Conservation (phyloP, 2,329 filamentous ascomycete genomes). For the Hortaea werneckii region DNA sequence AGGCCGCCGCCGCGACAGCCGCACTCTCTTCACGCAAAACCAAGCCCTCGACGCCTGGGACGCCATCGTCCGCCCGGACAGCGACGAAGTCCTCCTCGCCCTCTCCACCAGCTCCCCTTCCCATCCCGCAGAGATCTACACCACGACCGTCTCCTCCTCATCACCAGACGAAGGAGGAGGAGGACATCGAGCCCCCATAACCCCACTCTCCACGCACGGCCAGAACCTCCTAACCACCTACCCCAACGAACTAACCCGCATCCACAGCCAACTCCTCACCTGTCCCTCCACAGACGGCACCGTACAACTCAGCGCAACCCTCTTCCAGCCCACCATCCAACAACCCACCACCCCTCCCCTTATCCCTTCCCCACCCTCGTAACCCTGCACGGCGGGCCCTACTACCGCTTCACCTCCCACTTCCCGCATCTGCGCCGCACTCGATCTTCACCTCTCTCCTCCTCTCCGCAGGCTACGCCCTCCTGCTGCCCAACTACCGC, state of each 20-base stretch:
- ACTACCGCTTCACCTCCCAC: slow-evolving; percentile 15
- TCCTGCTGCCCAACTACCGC: slow-evolving; percentile 32
- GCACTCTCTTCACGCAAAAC: slow-evolving; percentile 7
- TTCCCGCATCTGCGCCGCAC: slow-evolving; percentile 23
- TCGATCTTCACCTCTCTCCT: slow-evolving; percentile 24
- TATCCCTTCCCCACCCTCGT: slow-evolving; percentile 25
- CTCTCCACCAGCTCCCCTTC: slow-evolving; percentile 20
- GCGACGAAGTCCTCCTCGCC: slow-evolving; percentile 16
- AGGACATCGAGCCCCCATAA: background rate
- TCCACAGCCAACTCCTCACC: slow-evolving; percentile 2
- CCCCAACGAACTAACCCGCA: too few relatives aligned
- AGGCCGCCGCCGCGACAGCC: background rate
- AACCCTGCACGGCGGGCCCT: slow-evolving; percentile 29
- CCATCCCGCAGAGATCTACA: slow-evolving; percentile 23
- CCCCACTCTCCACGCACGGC: slow-evolving; percentile 5
- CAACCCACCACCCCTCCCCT: background rate
- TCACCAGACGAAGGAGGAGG: background rate
- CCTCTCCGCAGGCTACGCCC: slow-evolving; percentile 27
- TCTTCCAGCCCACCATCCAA: slow-evolving; percentile 13
- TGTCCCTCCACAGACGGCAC: slow-evolving; percentile 20
- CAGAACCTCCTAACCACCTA: background rate
- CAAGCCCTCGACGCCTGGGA: slow-evolving; percentile 11
- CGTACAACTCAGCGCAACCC: slow-evolving; percentile 21
- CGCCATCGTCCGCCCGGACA: slow-evolving; percentile 9
- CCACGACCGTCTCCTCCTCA: slow-evolving; percentile 12